Base-by-base conservation (phyloP, 2,329 filamentous ascomycete genomes). In the Pseudogymnoascus sp. region DNA sequence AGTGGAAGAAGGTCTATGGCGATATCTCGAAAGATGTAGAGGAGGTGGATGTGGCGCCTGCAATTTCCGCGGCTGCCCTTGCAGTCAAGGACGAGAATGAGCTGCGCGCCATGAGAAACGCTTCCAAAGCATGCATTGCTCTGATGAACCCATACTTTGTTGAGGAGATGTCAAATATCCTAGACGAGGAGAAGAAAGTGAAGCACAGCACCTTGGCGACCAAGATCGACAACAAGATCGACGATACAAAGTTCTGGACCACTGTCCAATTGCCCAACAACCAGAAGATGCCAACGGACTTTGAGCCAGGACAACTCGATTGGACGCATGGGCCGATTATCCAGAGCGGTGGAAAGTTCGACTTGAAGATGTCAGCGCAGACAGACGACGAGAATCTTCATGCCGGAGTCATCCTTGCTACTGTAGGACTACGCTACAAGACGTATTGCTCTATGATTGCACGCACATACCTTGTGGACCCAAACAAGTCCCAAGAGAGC, bases 101-200 rank as follows among this genome's bases (percentile, higher is more conserved):
- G 77, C 81, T 99, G 83, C 90, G 93, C 68, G 89, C 91, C 10
- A 97, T 99, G 83, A 88, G 96, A 72, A 96, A 93, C 69, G 92
- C 93, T 4, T 95, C 95, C 62, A 90, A 95, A 73, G 93, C 95
- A 56, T 97, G 93, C 70, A 93, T 96, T 68, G 93, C 92, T 64
- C 81, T 98, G 65, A 96, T 98, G 88, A 91, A 91, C 60, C 91
- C 93, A 65, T 99, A 95, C 77, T 98, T 98, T 75, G 88, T 99
- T 68, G 95, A 99, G 73, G 93, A 97, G 75, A 98, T 99, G 93
- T 96, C 93, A 60, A 89, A 90, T 70, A 89, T 98, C 61, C 85
- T 99, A 65, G 95, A 99, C 72, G 89, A 93, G 69, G 96, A 98
- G 76, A 97, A 96, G 81, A 96, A 96, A 74, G 91, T 98, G 73